Base-by-base conservation (phyloP, 495 filamentous ascomycete genomes). In the Aspergillus taichungensis region DNA sequence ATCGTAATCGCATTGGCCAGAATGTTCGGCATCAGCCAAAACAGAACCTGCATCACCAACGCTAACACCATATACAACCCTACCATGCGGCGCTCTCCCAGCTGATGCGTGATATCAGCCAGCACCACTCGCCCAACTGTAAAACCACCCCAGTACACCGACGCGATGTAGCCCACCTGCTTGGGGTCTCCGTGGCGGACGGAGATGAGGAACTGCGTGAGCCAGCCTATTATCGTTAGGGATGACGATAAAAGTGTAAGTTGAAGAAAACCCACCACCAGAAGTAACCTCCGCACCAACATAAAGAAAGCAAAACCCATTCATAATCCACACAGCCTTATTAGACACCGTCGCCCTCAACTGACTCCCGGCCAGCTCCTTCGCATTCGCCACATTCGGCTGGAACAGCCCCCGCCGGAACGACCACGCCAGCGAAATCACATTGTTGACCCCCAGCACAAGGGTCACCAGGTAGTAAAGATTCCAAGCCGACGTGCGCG, bases 61-160 rank as follows among this genome's bases (percentile, higher is more conserved):
- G 64, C 64, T 6, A 74, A 35, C 13, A 49, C 44, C 37, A 60
- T 63, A 45, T 77, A 79, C 5, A 71, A 5, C 11, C 73, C 57
- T 8, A 76, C 50, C 72, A 76, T 74, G 14, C 61, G 57, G 38
- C 63, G 54, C 45, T 78, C 73, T 6, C 77, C 77, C 13, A 63
- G 71, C n/a, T 68, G 57, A 47, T 76, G 69, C 6, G 72, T 78
- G 0, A 73, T 70, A 46, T 78, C 74, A 10, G 72, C 68, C 1
- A 80, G 64, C n/a, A 75, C 29, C 5, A 79, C 36, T 8, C 75
- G 53, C 1, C 74, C 74, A 2, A 76, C 48, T 3, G 83, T 85
- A 47, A 88, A 80, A 14, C 83, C 83, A 6, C 61, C 77, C 84
- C 84, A 87, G 60, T 86, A 88, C 4, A 79, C 81, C 3, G 82